Evolutionary conservation across 2,329 filamentous ascomycete genomes (phyloP).

Genomic region (Dryadomyces quercus-mongolicae): DNA sequence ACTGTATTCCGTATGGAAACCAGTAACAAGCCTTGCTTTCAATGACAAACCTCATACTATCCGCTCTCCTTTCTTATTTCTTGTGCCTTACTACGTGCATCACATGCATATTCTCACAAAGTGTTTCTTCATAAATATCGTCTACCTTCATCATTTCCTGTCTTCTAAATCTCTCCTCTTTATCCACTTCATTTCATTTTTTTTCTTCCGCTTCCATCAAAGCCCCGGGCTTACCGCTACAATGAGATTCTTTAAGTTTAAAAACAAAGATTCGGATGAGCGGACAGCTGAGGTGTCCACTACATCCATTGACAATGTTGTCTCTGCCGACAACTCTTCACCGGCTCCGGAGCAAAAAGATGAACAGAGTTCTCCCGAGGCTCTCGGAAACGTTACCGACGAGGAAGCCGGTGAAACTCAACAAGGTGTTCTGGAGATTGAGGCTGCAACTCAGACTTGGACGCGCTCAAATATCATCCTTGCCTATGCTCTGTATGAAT

Average conservation of each 20-base stretch:
- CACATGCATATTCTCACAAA: too few species aligned
- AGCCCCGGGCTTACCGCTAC: background rate
- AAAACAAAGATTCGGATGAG: background rate
- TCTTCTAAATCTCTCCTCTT: background rate
- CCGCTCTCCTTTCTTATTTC: too few species aligned
- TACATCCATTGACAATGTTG: background rate
- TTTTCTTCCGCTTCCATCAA: background rate
- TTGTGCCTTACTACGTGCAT: too few species aligned
- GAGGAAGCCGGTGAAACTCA: slow-evolving; percentile 18
- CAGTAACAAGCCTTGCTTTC: too few species aligned
- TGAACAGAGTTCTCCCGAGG: background rate
- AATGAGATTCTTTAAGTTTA: background rate
- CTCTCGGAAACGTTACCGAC: background rate
- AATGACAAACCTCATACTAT: too few species aligned
- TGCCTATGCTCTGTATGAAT: slow-evolving; percentile 25
- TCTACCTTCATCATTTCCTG: background rate
- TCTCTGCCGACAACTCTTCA: background rate
- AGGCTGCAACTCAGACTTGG: slow-evolving; percentile 33
- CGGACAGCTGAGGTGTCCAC: background rate
- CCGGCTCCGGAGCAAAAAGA: background rate
- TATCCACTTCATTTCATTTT: background rate
- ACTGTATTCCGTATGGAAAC: too few species aligned
- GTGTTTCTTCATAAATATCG: too few species aligned
- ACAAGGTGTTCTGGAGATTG: slow-evolving; percentile 30
- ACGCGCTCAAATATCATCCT: slow-evolving; percentile 23